Evolutionary conservation across 495 filamentous ascomycete species (phyloP).

Genomic region (Talaromyces wortmannii): DNA sequence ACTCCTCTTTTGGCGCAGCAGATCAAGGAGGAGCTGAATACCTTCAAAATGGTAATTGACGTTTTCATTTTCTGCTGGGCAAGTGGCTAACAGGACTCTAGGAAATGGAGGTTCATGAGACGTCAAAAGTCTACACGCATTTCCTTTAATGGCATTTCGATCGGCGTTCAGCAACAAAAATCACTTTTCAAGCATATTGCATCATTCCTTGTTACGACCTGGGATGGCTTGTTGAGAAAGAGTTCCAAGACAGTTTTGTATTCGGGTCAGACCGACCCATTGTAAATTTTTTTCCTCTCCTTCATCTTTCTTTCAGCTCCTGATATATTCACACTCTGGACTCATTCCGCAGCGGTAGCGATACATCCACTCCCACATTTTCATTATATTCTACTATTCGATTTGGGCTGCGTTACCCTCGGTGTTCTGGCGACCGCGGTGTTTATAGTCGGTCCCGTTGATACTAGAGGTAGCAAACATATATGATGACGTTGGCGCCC

Average conservation of each 20-base stretch:
- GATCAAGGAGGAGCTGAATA: conserved; percentile 99
- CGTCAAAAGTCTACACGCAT: conserved; percentile 98
- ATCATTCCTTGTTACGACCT: conserved; percentile 4
- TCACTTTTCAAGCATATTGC: conserved; percentile 2
- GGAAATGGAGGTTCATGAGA: conserved; percentile 99
- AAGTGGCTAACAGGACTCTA: conserved; percentile 34
- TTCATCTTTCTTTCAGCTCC: not conserved
- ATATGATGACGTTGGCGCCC: too few species aligned
- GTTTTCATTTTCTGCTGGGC: not conserved
- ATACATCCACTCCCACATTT: not conserved
- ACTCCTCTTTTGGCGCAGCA: conserved; percentile 97
- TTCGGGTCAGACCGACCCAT: conserved; percentile 1
- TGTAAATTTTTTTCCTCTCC: conserved; percentile 6
- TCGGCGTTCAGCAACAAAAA: conserved; percentile 2
- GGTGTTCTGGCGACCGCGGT: too few species aligned
- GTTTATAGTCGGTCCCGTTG: too few species aligned
- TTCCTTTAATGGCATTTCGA: conserved; percentile 66
- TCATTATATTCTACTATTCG: not conserved
- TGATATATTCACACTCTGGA: not conserved
- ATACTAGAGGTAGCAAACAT: too few species aligned
- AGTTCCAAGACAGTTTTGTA: not conserved
- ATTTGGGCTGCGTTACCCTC: not conserved
- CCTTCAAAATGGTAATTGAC: conserved; percentile 90
- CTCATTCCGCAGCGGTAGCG: not conserved
- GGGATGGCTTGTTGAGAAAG: not conserved